A percentile compares a stretch with the other conserved stretches of the same genome.
phyloP scores from a whole-genome alignment of 1,139 yeast genomes.

The Nakaseomyces bracarensis region DNA sequence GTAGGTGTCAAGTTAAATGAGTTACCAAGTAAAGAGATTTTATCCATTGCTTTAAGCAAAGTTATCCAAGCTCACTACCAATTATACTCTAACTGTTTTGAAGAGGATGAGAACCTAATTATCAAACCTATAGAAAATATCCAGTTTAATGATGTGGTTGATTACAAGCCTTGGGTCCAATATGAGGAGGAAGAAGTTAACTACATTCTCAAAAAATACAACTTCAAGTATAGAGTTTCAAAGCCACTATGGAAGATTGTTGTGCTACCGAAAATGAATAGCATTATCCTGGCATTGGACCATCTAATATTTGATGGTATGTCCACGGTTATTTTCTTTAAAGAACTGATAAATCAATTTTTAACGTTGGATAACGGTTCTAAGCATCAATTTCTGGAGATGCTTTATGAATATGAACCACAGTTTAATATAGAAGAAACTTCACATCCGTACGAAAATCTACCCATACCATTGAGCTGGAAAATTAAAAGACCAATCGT shows the following conservation, averaged over 20 bases:
- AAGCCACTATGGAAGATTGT: constrained; percentile 26
- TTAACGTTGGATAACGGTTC: background rate
- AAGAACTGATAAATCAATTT: constrained; percentile 14
- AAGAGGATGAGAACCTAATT: constrained; percentile 8
- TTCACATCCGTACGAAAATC: constrained; percentile 17
- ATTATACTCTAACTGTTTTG: constrained; percentile 19
- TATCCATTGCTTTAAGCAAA: constrained; percentile 13
- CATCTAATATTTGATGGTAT: constrained; percentile 29
- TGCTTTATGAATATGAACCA: constrained; percentile 6
- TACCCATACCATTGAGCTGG: constrained; percentile 17
- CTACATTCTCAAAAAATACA: constrained; percentile 17
- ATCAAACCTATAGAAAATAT: constrained; percentile 12
- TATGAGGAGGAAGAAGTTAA: constrained; percentile 16
- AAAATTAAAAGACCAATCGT: constrained; percentile 14
- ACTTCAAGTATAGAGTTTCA: constrained; percentile 16
- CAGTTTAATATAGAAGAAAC: background rate
- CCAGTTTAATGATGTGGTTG: constrained; percentile 19
- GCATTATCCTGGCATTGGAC: constrained; percentile 18
- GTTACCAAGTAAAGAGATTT: constrained; percentile 13
- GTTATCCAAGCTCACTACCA: constrained; percentile 15
- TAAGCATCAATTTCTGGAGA: background rate
- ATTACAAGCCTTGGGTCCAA: constrained; percentile 14
- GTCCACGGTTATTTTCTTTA: constrained; percentile 21
- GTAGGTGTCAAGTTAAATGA: constrained; percentile 19
- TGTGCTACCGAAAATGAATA: constrained; percentile 13